Evolutionary conservation across 805 yeast genomes (phyloP), one percentile per base, ranked within the genome.

Genomic region (Wickerhamiella sergipiensis): DNA sequence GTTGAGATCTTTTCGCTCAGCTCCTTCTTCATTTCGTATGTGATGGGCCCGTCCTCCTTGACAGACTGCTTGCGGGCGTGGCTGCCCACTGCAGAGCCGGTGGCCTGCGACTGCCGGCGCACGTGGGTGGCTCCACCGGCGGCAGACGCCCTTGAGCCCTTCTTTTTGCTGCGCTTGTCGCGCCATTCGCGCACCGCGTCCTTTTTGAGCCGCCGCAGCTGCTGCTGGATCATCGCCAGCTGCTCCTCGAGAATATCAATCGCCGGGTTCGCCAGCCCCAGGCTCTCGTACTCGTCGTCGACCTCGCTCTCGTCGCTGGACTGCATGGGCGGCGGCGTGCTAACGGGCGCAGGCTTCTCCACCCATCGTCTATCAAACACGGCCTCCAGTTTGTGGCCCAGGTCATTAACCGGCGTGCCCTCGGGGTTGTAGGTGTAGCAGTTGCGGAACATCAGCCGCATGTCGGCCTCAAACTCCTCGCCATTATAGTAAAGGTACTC

Each of bases 1-100:
- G 81, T 69, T 53, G 79, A 80, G 64, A 92, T 89, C 58, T 81
- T 81, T 62, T 88, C 97, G 51, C 88, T 79, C 52, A 92, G 81
- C 65, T 87, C 92, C 64, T 86, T 85, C 76, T 92, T 92, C 97
- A 90, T 90, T 62, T 89, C 97, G 64, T 86, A 92, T 0, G 96
- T 85, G 49, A 90, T 87, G 3, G 59, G 47, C 7, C 21, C 31
- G 24, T 24, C 23, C 9, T 45, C 39, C 31, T 45, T 45, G 21
- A 45, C 39, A 7, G 47, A 45, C 23, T 26, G 39, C 39, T 45
- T 45, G 17, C 51, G 51, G 19, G 36, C 22, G 49, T 47, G 45
- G 50, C 50, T 38, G 19, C 42, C 42, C 3, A 21, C 18, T 3
- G 33, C 19, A 4, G 15, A n/a, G 46, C 46, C 46, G 24, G 31